Conservation (phyloP, 495 filamentous ascomycete species). For the Penicillium goetzii region DNA sequence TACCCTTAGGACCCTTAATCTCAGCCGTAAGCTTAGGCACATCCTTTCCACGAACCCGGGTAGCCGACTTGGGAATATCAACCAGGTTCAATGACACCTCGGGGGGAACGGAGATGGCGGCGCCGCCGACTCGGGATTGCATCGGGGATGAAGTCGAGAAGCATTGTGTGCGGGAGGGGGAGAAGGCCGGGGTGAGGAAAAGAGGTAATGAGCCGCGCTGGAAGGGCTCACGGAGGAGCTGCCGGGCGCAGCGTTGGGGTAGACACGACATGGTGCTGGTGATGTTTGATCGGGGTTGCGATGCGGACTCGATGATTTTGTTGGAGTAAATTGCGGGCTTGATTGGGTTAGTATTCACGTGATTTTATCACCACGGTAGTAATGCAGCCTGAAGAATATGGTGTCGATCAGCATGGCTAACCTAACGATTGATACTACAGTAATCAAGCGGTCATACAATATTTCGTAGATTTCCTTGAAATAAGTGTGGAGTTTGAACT, state of each 20-base stretch:
- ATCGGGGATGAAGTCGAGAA: conserved; percentile 72
- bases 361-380: conserved; percentile 6
- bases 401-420: not conserved
- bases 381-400: not conserved
- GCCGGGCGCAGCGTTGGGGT: conserved; percentile 46
- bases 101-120: conserved; percentile 79
- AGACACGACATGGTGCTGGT: conserved; percentile 41
- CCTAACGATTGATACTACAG: too few species aligned
- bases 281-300: conserved; percentile 30
- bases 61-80: conserved; percentile 56
- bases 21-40: conserved; percentile 61
- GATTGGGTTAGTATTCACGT: conserved; percentile 33
- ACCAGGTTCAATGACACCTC: conserved; percentile 73
- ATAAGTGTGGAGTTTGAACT: too few species aligned
- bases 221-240: conserved; percentile 44
- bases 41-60: conserved; percentile 57
- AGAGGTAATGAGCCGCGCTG: conserved; percentile 56
- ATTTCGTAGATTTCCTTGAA: too few species aligned
- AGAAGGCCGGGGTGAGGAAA: conserved; percentile 78
- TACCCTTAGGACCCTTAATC: conserved; percentile 77
- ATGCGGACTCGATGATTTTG: conserved; percentile 44
- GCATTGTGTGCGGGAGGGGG: conserved; percentile 54
- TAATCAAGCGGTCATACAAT: not conserved
- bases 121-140: conserved; percentile 80
- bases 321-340: conserved; percentile 24